A percentile compares a stretch with the other conserved stretches of the same genome.
Evolutionary conservation across 2,329 filamentous ascomycete species (phyloP).

Genomic region (Fusarium sp.): DNA sequence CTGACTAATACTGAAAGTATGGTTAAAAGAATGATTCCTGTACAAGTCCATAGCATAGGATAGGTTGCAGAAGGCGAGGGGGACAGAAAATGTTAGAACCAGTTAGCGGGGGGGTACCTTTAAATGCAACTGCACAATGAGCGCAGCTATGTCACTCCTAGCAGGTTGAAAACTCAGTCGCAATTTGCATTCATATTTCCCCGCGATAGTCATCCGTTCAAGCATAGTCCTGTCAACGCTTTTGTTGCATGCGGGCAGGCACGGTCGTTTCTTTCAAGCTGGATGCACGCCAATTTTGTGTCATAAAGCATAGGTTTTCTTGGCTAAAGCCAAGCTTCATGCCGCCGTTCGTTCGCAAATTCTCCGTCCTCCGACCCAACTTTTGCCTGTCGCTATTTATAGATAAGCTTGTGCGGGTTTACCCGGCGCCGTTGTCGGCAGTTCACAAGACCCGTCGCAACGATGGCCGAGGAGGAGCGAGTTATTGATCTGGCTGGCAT

Average conservation of each 20-base stretch:
- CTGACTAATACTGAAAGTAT: neutral
- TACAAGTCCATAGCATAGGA: fast-evolving
- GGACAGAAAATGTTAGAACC: fast-evolving
- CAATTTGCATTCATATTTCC: fast-evolving
- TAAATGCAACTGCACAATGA: no score
- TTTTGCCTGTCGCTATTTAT: neutral
- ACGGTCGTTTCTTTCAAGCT: fast-evolving
- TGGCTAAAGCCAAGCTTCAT: neutral
- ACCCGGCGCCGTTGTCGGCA: neutral
- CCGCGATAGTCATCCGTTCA: neutral
- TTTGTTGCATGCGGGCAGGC: fast-evolving
- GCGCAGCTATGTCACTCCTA: neutral
- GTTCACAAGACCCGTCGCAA: fast-evolving
- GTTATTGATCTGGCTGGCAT: neutral
- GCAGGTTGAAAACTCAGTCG: fast-evolving
- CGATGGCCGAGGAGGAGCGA: neutral
- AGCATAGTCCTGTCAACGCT: fast-evolving
- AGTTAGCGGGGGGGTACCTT: fast-evolving
- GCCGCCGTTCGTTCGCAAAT: neutral
- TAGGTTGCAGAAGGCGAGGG: fast-evolving
- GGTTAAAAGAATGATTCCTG: fast-evolving
- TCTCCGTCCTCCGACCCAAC: neutral
- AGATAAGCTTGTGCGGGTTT: neutral
- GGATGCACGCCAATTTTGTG: neutral
- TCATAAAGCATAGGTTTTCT: neutral